Base-by-base conservation (phyloP, 176 grass and related monocot genomes). In the Cenchrus purpureus region DNA sequence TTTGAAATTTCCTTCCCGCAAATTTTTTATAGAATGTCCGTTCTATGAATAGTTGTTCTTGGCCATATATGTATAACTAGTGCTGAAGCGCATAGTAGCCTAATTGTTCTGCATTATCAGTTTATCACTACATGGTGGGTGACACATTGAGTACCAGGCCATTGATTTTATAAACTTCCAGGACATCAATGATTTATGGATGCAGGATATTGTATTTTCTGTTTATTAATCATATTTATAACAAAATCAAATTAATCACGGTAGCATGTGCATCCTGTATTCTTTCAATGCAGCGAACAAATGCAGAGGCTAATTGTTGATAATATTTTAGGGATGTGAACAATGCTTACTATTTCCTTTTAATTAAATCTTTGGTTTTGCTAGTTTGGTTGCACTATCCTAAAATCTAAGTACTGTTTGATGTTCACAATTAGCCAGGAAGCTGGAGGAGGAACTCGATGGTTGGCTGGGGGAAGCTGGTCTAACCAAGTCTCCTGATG, bases 381-480 rank as follows among this genome's bases (percentile, higher is more conserved):
- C 11, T 57, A 87, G 22, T 62, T 28, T 28, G 4, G 1, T 25
- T 81, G 19, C 76, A 32, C 40, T 86, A 1, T 75, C 31, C 37
- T 90, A 51, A 48, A 53, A 29, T 84, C 22, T 57, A 55, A 79
- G 81, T 86, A 58, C 43, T 74, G 22, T 32, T 73, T 31, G 54
- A 62, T 92, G 74, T 57, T 83, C 43, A 48, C 64, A 87, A 87
- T 84, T 93, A 98, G 97, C 86, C 67, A 89, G 79, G 49, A 91
- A 87, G 83, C 87, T 98, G 84, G 91, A 95, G 75, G 93, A 98
- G 69, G 93, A 98, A 80, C 91, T 98, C 72, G 84, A 86, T 61
- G 80, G 80, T 45, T 98, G 93, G 96, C 91, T 98, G 34, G 74
- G 22, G 80, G 88, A 64, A 57, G 87, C 91, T 81, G 86, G 49